Base-by-base conservation (phyloP, 352 stramenopile genomes). In the Pythium folliculosum region DNA sequence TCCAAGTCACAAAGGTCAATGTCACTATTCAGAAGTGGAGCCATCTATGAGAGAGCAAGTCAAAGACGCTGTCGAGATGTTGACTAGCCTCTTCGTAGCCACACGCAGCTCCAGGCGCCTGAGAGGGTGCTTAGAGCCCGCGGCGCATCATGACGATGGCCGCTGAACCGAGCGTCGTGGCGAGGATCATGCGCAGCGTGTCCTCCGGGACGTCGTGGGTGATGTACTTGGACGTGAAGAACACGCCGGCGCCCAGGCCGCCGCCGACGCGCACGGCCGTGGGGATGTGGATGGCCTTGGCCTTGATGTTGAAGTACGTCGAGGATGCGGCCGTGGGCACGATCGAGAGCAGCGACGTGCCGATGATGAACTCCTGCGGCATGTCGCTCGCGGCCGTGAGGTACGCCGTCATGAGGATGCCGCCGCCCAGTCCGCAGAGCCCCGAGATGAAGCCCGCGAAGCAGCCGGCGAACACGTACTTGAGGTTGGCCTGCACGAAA, bases 371-470 rank as follows among this genome's bases (percentile, higher is more conserved):
- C 58, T 81, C 77, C 70, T 95, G 87, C 14, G 87, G 82, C 87
- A 95, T 92, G 72, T 95, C 87, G 69, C 87, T 95, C 7, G 85
- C 82, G 32, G 86, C 82, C 17, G 87, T 95, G 54, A 95, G 72
- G 69, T 95, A 95, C 3, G 87, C 83, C 17, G 87, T 95, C 70
- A 95, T 95, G 60, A 95, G 77, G 62, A 95, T 92, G 21, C 87
- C 87, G 59, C 87, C 87, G 70, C 87, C 87, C 37, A 94, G 75
- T 35, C 87, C 87, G 45, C 87, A 95, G 9, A 95, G 72, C 1
- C 87, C 87, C 21, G 87, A 95, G 72, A 95, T 89, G 72, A 93
- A 95, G 30, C 87, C 87, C 9, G 87, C 82, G 19, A 86, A 77
- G 35, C 81, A 85, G 21, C 87, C 87, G 0, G 87, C 87, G 9